Evolutionary conservation across 768 basidiomycete genomes (phyloP), one percentile per base, ranked within the genome.

Genomic region (Boletus sp.): DNA sequence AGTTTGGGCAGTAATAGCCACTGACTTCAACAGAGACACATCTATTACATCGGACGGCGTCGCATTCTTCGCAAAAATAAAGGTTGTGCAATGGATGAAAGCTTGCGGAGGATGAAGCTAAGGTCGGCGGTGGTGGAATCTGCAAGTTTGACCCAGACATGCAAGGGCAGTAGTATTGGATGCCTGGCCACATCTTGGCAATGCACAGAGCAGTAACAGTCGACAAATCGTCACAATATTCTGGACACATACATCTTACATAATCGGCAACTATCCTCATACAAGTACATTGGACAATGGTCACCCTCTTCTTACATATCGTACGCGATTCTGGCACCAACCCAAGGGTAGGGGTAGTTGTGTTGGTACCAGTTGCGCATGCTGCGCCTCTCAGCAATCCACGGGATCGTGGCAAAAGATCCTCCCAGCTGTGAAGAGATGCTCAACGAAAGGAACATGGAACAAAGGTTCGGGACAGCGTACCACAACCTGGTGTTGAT

Each of bases 11-110:
- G 71, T 93, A 98, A 70, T 98, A 99, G 40, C 91, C 92, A 68
- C 92, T 90, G 68, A 98, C 90, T 82, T 99, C 97, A 41, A 93
- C 77, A 8, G 86, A 81, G 2, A 96, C 92, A 63, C 97, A 99
- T 59, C 86, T 82, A 69, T 97, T 90, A 67, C 97, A 99, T 53
- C 94, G 79, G 41, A 99, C 82, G 2, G 90, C 88, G 71, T 98
- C 96, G 71, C 97, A 99, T 80, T 98, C 96, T 72, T 98, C 95
- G 71, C 97, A 99, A 70, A 98, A 98, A 72, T 93, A 97, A 8
- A 99, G 83, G 29, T 80, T 81, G 63, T 91, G 82, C 2, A 98
- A 80, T 7, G 87, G 81, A 62, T 95, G 91, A 67, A 94, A 92
- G 61, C 83, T 86, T 63, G 85, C 81, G 0, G 85, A 83, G 0